Evolutionary conservation across 257 asterid species (phyloP).

Genomic region (Craterostigma plantagineum): DNA sequence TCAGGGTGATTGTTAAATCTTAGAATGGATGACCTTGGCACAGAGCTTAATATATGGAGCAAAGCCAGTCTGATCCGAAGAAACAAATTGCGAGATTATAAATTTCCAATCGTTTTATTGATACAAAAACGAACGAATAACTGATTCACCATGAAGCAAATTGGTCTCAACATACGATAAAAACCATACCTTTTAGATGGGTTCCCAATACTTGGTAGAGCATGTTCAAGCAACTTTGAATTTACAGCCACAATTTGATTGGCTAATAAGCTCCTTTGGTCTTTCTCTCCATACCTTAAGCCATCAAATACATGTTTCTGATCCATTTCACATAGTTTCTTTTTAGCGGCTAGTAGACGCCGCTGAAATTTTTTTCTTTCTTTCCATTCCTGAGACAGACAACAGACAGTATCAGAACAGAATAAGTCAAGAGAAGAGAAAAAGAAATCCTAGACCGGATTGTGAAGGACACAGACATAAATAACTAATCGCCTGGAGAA

Average conservation of each 20-base stretch:
- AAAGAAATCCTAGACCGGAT: background rate
- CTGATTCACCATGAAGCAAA: background rate
- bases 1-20: constrained; percentile 18
- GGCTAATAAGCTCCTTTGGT: constrained; percentile 54
- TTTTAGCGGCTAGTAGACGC: constrained; percentile 73
- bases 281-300: constrained; percentile 64
- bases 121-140: background rate
- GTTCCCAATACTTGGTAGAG: constrained; percentile 26
- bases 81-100: background rate
- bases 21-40: constrained; percentile 24
- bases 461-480: background rate
- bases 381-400: constrained; percentile 75
- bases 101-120: background rate
- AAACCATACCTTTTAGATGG: constrained; percentile 30
- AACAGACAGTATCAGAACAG: constrained; percentile 9
- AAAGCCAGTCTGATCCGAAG: constrained; percentile 18
- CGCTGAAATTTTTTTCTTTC: constrained; percentile 71
- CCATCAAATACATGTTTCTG: constrained; percentile 83
- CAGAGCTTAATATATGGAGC: constrained; percentile 22
- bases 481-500: background rate
- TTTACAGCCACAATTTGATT: constrained; percentile 59
- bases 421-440: background rate
- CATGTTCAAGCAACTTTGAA: constrained; percentile 56
- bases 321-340: constrained; percentile 67
- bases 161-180: constrained; percentile 4